phyloP scores from a whole-genome alignment of 345 rosid species.

The Syzygium aqueum region DNA sequence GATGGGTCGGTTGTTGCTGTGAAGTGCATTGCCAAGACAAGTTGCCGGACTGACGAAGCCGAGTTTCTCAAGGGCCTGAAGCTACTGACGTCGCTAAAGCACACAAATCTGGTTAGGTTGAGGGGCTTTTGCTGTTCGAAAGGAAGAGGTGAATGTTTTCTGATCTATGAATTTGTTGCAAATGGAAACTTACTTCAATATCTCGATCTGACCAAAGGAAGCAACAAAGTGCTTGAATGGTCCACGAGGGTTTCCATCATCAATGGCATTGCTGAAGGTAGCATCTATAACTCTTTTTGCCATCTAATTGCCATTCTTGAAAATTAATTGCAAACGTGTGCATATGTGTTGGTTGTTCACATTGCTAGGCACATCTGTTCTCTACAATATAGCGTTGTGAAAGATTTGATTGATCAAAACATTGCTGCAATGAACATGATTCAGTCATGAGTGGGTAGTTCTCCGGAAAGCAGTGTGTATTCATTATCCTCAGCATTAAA shows the following conservation, averaged over 20 bases:
- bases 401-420: background rate
- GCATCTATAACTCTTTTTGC: background rate
- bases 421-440: background rate
- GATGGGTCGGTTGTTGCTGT: slow-evolving; percentile 74
- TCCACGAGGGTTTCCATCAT: slow-evolving; percentile 67
- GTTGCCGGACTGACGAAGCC: slow-evolving; percentile 73
- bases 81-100: slow-evolving; percentile 60
- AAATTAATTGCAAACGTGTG: background rate
- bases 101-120: slow-evolving; percentile 65
- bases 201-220: slow-evolving; percentile 56
- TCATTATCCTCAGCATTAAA: background rate
- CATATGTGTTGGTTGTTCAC: background rate
- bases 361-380: background rate
- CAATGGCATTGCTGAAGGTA: slow-evolving; percentile 85
- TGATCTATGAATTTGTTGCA: slow-evolving; percentile 78
- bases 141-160: slow-evolving; percentile 93
- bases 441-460: background rate
- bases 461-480: background rate
- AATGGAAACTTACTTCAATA: slow-evolving; percentile 74
- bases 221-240: slow-evolving; percentile 73
- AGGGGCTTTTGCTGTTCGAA: slow-evolving; percentile 94
- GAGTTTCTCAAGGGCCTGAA: slow-evolving; percentile 81
- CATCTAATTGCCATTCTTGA: background rate
- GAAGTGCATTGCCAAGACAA: slow-evolving; percentile 76
- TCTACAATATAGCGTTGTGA: background rate